These are phyloP conservation scores for Pulveroboletus sp. DNA, from an alignment of 768 basidiomycete genomes.

Conservation along the genomic window DNA sequence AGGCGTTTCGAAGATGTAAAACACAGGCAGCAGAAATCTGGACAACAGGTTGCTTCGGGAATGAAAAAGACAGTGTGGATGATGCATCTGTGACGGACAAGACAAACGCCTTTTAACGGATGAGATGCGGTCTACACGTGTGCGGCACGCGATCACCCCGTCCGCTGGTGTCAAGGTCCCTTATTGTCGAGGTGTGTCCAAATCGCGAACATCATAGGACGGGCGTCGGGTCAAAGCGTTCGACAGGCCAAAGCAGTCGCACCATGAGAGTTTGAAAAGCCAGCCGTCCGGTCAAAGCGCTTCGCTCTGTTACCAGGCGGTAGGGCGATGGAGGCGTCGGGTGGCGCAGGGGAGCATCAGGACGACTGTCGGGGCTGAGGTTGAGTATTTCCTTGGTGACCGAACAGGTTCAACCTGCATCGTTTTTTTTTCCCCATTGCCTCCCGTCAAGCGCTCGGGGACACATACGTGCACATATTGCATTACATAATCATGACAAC, in stretches of 20 bases:
- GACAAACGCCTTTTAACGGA: conserved; percentile 26
- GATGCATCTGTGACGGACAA: conserved; percentile 20
- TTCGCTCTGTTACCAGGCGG: not conserved
- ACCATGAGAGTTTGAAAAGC: not conserved
- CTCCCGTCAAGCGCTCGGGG: no score
- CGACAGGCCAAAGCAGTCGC: conserved; percentile 1
- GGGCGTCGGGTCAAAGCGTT: conserved; percentile 11
- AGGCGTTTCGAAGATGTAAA: not conserved
- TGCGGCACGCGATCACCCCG: conserved; percentile 29
- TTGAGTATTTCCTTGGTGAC: not conserved
- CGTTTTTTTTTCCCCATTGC: not conserved
- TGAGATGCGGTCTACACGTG: conserved; percentile 31
- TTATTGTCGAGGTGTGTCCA: conserved; percentile 14
- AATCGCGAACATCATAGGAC: not conserved
- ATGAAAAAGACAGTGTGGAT: conserved; percentile 9
- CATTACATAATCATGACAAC: conserved; percentile 10
- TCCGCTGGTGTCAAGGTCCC: conserved; percentile 8
- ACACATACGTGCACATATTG: no score
- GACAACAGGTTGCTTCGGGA: conserved; percentile 1
- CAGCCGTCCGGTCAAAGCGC: conserved; percentile 8
- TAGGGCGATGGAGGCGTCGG: not conserved
- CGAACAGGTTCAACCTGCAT: conserved; percentile 2
- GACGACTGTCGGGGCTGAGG: not conserved
- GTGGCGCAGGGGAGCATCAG: not conserved
- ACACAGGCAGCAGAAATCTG: not conserved